Evolutionary conservation across 768 basidiomycete species (phyloP).

Genomic region (Auricularia auricula-judae): DNA sequence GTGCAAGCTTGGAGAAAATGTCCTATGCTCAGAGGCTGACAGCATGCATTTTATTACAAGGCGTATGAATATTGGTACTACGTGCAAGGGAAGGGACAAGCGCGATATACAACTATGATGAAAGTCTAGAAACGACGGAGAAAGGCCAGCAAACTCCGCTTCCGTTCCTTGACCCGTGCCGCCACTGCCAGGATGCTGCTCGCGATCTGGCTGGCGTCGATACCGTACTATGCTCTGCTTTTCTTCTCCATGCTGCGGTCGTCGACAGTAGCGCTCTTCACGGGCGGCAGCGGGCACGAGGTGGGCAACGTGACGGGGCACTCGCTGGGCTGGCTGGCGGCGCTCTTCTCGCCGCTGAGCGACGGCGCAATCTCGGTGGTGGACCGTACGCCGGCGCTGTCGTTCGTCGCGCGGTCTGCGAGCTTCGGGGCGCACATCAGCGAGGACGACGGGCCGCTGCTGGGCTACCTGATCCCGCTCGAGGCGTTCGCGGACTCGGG

Average conservation of each 20-base stretch:
- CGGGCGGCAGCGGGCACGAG: too few species aligned
- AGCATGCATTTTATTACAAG: too few species aligned
- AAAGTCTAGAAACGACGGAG: too few species aligned
- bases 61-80: too few species aligned
- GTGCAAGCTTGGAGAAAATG: too few species aligned
- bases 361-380: constrained; percentile 43
- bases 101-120: too few species aligned
- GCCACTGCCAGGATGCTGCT: neutral
- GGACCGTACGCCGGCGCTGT: constrained; percentile 59
- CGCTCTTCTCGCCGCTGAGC: neutral
- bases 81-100: too few species aligned
- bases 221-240: neutral
- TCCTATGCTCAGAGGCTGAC: too few species aligned
- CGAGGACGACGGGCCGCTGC: constrained; percentile 53
- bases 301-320: neutral
- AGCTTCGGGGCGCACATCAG: constrained; percentile 48
- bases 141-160: too few species aligned
- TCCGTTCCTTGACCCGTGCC: neutral
- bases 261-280: neutral
- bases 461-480: constrained; percentile 63
- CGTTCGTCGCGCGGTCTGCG: constrained; percentile 61
- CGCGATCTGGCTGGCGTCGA: neutral
- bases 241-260: neutral
- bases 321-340: neutral
- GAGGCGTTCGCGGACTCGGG: constrained; percentile 41